Evolutionary conservation across 2,329 filamentous ascomycete species (phyloP), one percentile per base, ranked within the genome.

Genomic region (Dothideomycetes sp.): DNA sequence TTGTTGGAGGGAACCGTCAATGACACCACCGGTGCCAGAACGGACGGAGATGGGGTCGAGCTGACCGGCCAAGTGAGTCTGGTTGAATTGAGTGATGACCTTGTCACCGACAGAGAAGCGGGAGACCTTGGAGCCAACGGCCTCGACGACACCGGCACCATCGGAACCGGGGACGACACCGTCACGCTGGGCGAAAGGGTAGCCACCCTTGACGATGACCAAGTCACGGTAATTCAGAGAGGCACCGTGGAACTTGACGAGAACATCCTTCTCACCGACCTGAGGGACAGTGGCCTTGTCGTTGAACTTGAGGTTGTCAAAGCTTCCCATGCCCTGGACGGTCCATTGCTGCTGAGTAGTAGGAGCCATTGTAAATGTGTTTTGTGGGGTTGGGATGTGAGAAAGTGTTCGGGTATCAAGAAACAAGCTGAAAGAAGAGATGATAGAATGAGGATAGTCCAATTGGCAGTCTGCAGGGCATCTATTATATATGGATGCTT

Each of bases 1-100:
- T 50, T 81, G 68, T 31, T 81, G 73, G 18, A 89, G 68, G 0
- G 72, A 73, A 44, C 84, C 84, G 51, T 87, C 75, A 1, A 82
- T 42, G 9, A 68, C 68, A 34, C 81, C 82, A 41, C 84, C 84
- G 1, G 87, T 71, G 3, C 80, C 80, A 1, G 76, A 76, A 1
- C 45, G 41, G 4, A 68, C 46, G 20, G 57, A 54, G 12, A 54
- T 33, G 13, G 46, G 49, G 19, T 63, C 61, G 13, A 75, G 56
- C 2, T 62, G 61, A 30, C 70, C 73, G 18, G 62, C 70, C 37
- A 74, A 62, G 50, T 77, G 74, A 9, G 55, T 63, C 53, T 76
- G 71, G 54, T 73, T 76, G 66, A 83, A 83, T 49, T 82, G 69
- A 0, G 77, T 80, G 18, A 68, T 54, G 3, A 81, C 75, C 33